Evolutionary conservation across 2,329 filamentous ascomycete genomes (phyloP), one percentile per base, ranked within the genome.

Genomic region (Nannizziopsis barbatae): DNA sequence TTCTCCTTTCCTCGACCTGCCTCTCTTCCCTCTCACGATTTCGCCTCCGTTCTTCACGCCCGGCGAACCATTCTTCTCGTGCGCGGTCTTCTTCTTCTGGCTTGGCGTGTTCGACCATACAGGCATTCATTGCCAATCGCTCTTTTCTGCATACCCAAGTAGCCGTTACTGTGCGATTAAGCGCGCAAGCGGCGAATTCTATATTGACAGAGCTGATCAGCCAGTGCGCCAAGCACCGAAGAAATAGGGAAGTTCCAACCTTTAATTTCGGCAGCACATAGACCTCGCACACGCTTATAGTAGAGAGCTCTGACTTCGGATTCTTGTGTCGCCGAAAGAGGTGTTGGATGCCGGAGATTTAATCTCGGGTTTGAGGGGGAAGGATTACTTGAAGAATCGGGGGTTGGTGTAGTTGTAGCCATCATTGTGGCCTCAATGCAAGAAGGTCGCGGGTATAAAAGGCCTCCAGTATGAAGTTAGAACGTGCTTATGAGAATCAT

Each of bases 181-280:
- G 75, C 46, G 89, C 89, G 74, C 92, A 98, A 56, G 83, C 81
- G 50, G 92, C 92, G 65, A 98, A 98, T 53, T 84, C 90, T 95
- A 57, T 45, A 15, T 42, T 6, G 22, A 17, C 17, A 11, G 8
- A 7, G 8, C 37, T 11, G 4, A 3, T 39, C 15, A n/a, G 11
- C 17, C 17, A 10, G 11, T 9, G 14, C 17, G 17, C 17, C 7
- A 18, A 18, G 20, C 4, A 22, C 14, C 15, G 14, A 33, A 10
- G 8, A 40, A 10, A 37, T 27, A 35, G 14, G 38, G 30, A 42
- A 14, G 2, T 22, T 10, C 30, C 43, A 58, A 86, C 84, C 80
- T 70, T 85, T 84, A 49, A 92, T 89, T 62, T 90, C 84, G 0
- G 79, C 75, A 4, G 80, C 79, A 68, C 89, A 95, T 58, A 81